Evolutionary conservation across 441 rosid genomes (phyloP).

Genomic region (Populus hybrid): DNA sequence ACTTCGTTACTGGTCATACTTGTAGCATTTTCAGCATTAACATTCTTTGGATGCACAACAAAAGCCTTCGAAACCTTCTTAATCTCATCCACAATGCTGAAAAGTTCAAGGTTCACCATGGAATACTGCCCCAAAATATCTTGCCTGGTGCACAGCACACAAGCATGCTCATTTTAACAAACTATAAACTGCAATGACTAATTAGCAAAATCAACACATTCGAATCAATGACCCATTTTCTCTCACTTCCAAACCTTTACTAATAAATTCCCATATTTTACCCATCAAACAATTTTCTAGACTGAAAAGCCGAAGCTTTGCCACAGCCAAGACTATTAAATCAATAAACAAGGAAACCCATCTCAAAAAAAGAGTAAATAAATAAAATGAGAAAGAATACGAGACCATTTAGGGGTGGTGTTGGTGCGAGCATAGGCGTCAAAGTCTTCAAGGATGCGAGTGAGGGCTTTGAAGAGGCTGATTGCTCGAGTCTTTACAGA

Average conservation of each 20-base stretch:
- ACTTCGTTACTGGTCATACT: conserved; percentile 35
- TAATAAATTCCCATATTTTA: too few relatives aligned
- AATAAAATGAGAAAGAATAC: background rate
- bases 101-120: conserved; percentile 94
- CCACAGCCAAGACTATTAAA: background rate
- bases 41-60: conserved; percentile 87
- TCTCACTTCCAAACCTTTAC: too few relatives aligned
- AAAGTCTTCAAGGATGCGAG: conserved; percentile 90
- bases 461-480: conserved; percentile 72
- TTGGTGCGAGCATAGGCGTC: conserved; percentile 74
- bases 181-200: background rate
- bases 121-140: conserved; percentile 89
- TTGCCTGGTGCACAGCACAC: conserved; percentile 52
- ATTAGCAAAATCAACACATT: background rate
- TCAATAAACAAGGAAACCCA: background rate
- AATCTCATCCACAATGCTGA: conserved; percentile 84
- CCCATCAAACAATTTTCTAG: background rate
- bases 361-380: background rate
- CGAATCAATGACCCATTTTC: too few relatives aligned
- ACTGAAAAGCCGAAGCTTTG: background rate
- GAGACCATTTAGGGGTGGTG: conserved; percentile 81
- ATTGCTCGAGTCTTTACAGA: conserved; percentile 72
- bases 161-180: background rate
- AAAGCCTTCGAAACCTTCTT: conserved; percentile 84
- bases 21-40: conserved; percentile 77